Conservation (phyloP, 257 asterid species). For the Eucommia ulmoides region DNA sequence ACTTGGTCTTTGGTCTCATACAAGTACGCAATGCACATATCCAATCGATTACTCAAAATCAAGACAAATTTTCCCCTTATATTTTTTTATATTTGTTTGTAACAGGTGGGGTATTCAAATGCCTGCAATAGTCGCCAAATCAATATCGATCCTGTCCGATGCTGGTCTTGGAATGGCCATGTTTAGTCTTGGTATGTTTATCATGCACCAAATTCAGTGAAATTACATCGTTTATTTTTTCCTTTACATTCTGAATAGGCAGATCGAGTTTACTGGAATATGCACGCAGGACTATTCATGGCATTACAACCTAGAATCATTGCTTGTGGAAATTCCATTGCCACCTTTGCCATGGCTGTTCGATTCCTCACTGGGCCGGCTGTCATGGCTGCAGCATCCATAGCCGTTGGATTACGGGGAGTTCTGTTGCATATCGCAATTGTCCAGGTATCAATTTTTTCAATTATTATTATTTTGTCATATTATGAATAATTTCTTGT, state of each 20-base stretch:
- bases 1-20: conserved; percentile 33
- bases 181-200: conserved; percentile 36
- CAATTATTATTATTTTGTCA: background rate
- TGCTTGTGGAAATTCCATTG: conserved; percentile 35
- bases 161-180: conserved; percentile 49
- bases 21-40: conserved; percentile 24
- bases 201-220: too few relatives aligned
- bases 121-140: conserved; percentile 36
- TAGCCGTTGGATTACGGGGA: conserved; percentile 29
- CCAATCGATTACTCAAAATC: background rate
- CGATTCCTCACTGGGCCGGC: conserved; percentile 38
- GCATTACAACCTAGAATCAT: conserved; percentile 36
- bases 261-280: background rate
- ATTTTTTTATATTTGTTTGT: background rate
- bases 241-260: background rate
- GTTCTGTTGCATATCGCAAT: conserved; percentile 27
- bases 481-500: background rate
- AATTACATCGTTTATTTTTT: too few relatives aligned
- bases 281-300: conserved; percentile 33
- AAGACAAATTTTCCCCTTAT: background rate
- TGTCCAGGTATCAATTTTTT: conserved; percentile 19
- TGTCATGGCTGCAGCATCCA: conserved; percentile 40
- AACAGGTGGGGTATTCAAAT: conserved; percentile 33
- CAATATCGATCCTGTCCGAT: conserved; percentile 32
- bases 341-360: conserved; percentile 29